phyloP scores from a whole-genome alignment of 768 basidiomycete genomes.

The Russula griseocarnosa region DNA sequence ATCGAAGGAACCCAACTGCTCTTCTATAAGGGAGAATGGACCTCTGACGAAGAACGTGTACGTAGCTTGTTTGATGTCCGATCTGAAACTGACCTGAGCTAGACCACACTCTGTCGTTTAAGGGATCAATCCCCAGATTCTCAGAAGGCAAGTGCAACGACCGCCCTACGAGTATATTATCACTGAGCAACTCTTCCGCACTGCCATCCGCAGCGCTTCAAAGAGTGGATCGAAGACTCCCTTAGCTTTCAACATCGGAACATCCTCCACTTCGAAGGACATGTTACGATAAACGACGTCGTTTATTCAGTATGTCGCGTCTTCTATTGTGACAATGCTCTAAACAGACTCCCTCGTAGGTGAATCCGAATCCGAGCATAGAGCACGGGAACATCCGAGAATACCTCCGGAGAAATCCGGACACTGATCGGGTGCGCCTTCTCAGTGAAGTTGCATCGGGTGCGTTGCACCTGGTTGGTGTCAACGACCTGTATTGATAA shows the following conservation, averaged over 20 bases:
- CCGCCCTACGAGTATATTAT: neutral
- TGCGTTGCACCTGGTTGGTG: conserved; percentile 21
- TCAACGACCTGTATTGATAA: conserved; percentile 18
- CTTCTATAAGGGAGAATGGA: conserved; percentile 43
- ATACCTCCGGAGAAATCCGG: conserved; percentile 36
- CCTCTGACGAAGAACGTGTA: conserved; percentile 38
- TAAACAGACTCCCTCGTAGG: conserved; percentile 31
- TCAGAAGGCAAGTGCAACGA: conserved; percentile 11
- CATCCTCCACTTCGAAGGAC: conserved; percentile 39
- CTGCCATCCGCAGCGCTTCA: conserved; percentile 44
- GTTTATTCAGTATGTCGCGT: conserved; percentile 19
- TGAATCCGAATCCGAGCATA: conserved; percentile 48
- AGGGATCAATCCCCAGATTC: conserved; percentile 15
- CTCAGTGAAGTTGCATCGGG: conserved; percentile 41
- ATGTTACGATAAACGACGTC: conserved; percentile 35
- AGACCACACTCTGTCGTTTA: conserved; percentile 18
- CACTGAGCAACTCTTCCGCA: neutral
- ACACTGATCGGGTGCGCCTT: conserved; percentile 39
- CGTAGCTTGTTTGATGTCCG: conserved; percentile 28
- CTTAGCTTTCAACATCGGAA: conserved; percentile 41
- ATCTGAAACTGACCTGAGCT: neutral
- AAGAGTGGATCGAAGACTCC: conserved; percentile 44
- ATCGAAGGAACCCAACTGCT: conserved; percentile 41
- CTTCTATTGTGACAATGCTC: neutral
- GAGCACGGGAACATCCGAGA: conserved; percentile 40